Evolutionary conservation across 805 yeast genomes (phyloP), one percentile per base, ranked within the genome.

Genomic region (Teunomyces funiuensis): DNA sequence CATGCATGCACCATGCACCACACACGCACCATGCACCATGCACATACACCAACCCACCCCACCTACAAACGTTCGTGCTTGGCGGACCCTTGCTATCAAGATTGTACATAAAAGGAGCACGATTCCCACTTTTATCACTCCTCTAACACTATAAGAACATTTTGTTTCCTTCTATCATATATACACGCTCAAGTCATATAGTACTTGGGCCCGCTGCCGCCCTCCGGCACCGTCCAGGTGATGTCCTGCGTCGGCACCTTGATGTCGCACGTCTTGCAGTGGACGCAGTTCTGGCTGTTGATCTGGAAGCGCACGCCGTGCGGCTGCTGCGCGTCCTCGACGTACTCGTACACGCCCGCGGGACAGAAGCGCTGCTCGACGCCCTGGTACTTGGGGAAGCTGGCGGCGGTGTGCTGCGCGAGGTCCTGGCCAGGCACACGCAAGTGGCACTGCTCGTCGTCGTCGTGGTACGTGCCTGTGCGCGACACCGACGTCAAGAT

Each of bases 151-250:
- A n/a, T n/a, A n/a, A n/a, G n/a, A n/a, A n/a, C n/a, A n/a, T n/a
- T n/a, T n/a, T n/a, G n/a, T n/a, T n/a, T n/a, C n/a, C n/a, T n/a
- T n/a, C n/a, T n/a, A n/a, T n/a, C n/a, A n/a, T n/a, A n/a, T n/a
- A n/a, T n/a, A n/a, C n/a, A n/a, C n/a, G n/a, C n/a, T 20, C 15
- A 83, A 5, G 95, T 83, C 83, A 88, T 79, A 61, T 83, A 83
- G 62, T 93, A 93, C 64, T 93, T 93, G 43, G 99, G 99, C 10
- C 99, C 99, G 62, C 86, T 99, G 22, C 98, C 97, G 46, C 99
- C 98, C 70, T 93, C 98, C 6, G 99, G 99, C n/a, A 88, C 96
- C 9, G 82, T 79, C 99, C 99, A 93, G 58, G 79, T 76, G 47
- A 93, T 93, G 58, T 90, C 97, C 66, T 91, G 97, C 0, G 88